A percentile compares a stretch with the other conserved stretches of the same genome.
Conservation (phyloP, 1,284 basidiomycete species). For the Fomitopsis palustris region DNA sequence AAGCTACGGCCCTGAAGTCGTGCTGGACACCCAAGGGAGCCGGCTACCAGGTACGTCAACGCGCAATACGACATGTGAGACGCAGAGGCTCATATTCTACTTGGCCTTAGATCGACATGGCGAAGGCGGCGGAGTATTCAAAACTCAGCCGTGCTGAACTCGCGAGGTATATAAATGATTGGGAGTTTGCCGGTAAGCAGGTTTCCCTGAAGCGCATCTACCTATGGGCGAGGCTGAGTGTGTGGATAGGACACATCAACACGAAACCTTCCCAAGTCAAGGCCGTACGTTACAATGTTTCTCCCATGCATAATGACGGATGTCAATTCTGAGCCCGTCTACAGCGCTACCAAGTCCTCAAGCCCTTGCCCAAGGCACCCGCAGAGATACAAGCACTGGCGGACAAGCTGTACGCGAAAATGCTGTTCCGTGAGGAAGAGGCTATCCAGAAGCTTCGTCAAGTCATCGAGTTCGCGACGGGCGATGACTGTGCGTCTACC, state of each 20-base stretch:
- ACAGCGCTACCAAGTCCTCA: slow-evolving; percentile 37
- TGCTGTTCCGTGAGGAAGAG: slow-evolving; percentile 40
- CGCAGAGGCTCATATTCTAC: not conserved
- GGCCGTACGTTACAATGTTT: slow-evolving; percentile 23
- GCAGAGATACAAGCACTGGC: slow-evolving; percentile 36
- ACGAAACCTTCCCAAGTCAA: slow-evolving; percentile 42
- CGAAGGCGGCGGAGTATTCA: slow-evolving; percentile 25
- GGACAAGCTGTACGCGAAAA: slow-evolving; percentile 33
- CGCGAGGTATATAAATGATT: slow-evolving; percentile 34
- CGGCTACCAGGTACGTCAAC: slow-evolving; percentile 25
- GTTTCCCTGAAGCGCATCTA: not conserved
- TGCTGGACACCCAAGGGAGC: slow-evolving; percentile 31
- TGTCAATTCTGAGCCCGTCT: too few relatives aligned
- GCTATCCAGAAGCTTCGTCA: slow-evolving; percentile 38
- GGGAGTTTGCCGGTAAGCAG: slow-evolving; percentile 33
- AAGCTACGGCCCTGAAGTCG: slow-evolving; percentile 33
- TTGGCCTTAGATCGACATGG: slow-evolving; percentile 36
- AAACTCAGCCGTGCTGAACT: slow-evolving; percentile 33
- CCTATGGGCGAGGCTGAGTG: not conserved
- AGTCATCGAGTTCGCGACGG: slow-evolving; percentile 42
- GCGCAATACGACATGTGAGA: too few relatives aligned
- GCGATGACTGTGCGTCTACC: slow-evolving; percentile 38
- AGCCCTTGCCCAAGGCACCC: slow-evolving; percentile 33
- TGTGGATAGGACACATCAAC: slow-evolving; percentile 27
- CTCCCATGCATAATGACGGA: not conserved